A percentile compares a stretch with the other conserved stretches of the same genome.
These are phyloP conservation scores for Lupinus albus DNA, from an alignment of 306 rosid genomes.

Conservation along the genomic window DNA sequence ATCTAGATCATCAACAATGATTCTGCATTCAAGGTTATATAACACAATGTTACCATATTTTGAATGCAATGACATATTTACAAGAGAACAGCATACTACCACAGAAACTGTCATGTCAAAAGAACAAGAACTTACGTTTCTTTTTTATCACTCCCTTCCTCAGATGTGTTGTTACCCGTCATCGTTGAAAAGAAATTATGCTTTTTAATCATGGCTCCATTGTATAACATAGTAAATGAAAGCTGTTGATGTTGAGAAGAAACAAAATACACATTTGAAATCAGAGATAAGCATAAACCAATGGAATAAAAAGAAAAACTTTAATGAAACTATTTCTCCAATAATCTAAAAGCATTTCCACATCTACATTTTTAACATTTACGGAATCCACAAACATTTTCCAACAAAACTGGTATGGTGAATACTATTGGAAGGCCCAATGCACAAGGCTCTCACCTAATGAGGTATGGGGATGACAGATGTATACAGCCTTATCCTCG, in stretches of 20 bases:
- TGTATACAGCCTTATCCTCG: too few relatives aligned
- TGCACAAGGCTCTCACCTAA: too few relatives aligned
- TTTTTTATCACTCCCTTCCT: conserved; percentile 36
- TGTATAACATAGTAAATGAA: conserved; percentile 32
- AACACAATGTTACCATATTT: too few relatives aligned
- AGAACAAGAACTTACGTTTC: conserved; percentile 47
- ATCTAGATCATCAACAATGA: too few relatives aligned
- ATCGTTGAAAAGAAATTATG: conserved; percentile 45
- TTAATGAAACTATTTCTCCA: conserved; percentile 7
- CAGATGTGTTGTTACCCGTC: conserved; percentile 39
- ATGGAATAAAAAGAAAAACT: not conserved
- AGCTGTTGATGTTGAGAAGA: conserved; percentile 8
- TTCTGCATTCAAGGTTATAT: too few relatives aligned
- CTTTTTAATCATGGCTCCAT: conserved; percentile 38
- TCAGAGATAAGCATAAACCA: conserved; percentile 13
- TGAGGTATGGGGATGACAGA: too few relatives aligned
- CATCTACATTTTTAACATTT: not conserved
- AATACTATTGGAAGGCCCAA: too few relatives aligned
- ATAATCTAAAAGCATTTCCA: not conserved
- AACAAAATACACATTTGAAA: not conserved
- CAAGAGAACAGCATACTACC: too few relatives aligned
- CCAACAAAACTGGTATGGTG: not conserved
- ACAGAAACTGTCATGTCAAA: not conserved
- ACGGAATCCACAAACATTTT: conserved; percentile 13
- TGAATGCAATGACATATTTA: too few relatives aligned